Percentiles rank a stretch among this genome's conserved stretches.
Evolutionary conservation across 129 eudicot species (phyloP).

Genomic region (Artemisia annua): DNA sequence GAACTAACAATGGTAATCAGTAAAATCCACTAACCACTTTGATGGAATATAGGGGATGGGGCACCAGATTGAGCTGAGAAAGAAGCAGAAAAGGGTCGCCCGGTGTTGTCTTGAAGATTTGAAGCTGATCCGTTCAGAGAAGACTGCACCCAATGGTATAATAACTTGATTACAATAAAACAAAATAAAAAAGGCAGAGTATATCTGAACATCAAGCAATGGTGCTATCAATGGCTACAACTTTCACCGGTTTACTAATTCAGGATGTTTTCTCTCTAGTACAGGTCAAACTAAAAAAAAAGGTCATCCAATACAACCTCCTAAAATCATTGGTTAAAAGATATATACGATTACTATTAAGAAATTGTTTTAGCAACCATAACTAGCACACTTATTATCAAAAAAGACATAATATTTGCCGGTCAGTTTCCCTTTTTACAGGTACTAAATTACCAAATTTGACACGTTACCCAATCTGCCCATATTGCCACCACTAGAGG

Average conservation of each 20-base stretch:
- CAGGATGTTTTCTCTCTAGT: not conserved
- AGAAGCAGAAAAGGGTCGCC: slow-evolving; percentile 63
- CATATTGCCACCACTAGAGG: too few relatives aligned
- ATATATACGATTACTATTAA: too few relatives aligned
- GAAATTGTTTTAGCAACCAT: too few relatives aligned
- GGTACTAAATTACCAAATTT: too few relatives aligned
- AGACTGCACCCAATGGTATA: slow-evolving; percentile 52
- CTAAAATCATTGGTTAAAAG: too few relatives aligned
- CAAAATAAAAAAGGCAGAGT: not conserved
- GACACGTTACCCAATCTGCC: too few relatives aligned
- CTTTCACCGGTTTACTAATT: not conserved
- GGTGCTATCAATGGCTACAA: not conserved
- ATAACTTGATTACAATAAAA: not conserved
- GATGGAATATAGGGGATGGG: slow-evolving; percentile 78
- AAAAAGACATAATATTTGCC: too few relatives aligned
- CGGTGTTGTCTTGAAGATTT: slow-evolving; percentile 74
- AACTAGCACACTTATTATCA: too few relatives aligned
- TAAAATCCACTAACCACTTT: slow-evolving; percentile 52
- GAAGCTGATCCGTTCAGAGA: slow-evolving; percentile 82
- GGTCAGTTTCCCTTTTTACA: too few relatives aligned
- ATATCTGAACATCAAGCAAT: not conserved
- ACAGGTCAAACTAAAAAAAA: not conserved
- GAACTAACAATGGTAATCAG: not conserved
- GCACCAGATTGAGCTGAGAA: slow-evolving; percentile 92
- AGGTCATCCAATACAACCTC: too few relatives aligned